Base-by-base conservation (phyloP, 1,284 basidiomycete species). In the Coniferiporia sulphurascens region DNA sequence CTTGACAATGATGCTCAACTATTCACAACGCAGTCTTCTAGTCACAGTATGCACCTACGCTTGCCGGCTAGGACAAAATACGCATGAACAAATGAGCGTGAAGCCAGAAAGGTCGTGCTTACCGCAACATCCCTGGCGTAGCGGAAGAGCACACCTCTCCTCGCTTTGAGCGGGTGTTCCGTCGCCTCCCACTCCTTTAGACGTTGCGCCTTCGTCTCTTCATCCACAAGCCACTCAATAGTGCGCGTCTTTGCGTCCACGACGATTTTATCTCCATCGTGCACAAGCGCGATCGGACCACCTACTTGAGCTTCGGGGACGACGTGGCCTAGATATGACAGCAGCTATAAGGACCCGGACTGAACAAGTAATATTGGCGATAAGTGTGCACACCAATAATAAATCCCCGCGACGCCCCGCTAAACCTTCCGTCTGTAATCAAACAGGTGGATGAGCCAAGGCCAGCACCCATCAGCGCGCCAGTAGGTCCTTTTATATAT, bases 391-490 rank as follows among this genome's bases (percentile, higher is more conserved):
- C 59, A 84, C 86, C 88, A 61, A 83, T 84, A 68, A 83, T 84
- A 68, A 84, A 83, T 13, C 81, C 83, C 59, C 79, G 75, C 3
- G 80, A 81, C 1, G 81, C 91, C 56, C 95, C 96, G 34, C 91
- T 94, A 81, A 99, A 99, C 46, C 96, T 85, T 49, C 96, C 96
- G 72, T 99, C 96, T 0, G 96, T 99, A 66, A 99, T 86, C 64
- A 97, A 84, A 1, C 95, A 95, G 2, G 95, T 95, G 55, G 91
- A 89, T 62, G 88, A 84, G 44, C 93, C 89, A 17, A 98, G 80
- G 44, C 96, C 96, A 56, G 95, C 95, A 36, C 96, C 96, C 76
- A 95, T 91, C 65, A 98, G 83, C 50, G 93, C 86, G 62, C 83
- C 87, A n/a, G 94, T 97, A 6, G 93, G 93, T 64, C 87, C 87